A percentile compares a stretch with the other conserved stretches of the same genome.
These are phyloP conservation scores for Acacia confusa DNA, from an alignment of 306 rosid genomes.

Conservation along the genomic window DNA sequence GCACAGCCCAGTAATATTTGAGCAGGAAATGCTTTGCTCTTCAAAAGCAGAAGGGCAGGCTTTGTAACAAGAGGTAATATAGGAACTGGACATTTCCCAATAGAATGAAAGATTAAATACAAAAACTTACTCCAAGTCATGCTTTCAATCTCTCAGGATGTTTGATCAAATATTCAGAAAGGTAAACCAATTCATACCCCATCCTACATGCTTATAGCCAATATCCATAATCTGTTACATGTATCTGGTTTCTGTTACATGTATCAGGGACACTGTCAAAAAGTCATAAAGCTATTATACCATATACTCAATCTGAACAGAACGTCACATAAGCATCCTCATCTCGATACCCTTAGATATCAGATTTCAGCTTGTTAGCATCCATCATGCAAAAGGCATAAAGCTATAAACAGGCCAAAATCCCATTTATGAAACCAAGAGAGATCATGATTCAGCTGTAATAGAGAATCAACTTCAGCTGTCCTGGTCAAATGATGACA, in stretches of 20 bases:
- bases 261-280: constrained; percentile 24
- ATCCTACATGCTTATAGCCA: background rate
- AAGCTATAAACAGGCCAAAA: constrained; percentile 11
- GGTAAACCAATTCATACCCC: background rate
- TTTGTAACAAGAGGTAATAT: background rate
- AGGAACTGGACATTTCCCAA: background rate
- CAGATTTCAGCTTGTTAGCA: constrained; percentile 18
- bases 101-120: background rate
- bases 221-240: background rate
- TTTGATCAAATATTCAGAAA: constrained; percentile 23
- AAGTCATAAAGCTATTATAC: background rate
- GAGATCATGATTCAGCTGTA: background rate
- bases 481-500: background rate
- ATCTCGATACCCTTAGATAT: constrained; percentile 1
- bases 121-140: background rate
- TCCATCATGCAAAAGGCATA: background rate
- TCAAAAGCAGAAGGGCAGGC: constrained; percentile 1
- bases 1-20: background rate
- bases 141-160: constrained; percentile 10
- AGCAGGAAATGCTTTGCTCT: constrained; percentile 10
- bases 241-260: constrained; percentile 7
- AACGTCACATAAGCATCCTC: background rate
- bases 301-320: background rate
- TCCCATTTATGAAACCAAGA: constrained; percentile 8
- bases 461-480: constrained; percentile 2